Conservation (phyloP, 495 filamentous ascomycete genomes). For the Viridothelium virens region DNA sequence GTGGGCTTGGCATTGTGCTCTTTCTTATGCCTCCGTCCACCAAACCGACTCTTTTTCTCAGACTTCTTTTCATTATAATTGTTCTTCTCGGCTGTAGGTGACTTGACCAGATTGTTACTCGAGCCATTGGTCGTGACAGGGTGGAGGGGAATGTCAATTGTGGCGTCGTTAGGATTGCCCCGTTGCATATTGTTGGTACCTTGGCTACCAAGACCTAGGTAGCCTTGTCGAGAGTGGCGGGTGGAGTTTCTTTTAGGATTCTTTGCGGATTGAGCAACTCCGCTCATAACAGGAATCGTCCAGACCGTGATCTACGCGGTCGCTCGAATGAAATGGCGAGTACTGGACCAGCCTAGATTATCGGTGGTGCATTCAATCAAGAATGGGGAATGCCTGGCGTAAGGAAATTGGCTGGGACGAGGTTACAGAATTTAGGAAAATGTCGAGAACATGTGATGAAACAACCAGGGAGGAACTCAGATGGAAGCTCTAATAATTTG, state of each 20-base stretch:
- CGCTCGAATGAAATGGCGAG: not conserved
- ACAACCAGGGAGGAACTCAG: not conserved
- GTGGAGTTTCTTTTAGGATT: not conserved
- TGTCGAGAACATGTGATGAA: not conserved
- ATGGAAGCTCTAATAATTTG: not conserved
- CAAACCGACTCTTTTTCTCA: slow-evolving; percentile 50
- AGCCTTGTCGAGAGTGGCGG: slow-evolving; percentile 4
- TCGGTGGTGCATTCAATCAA: not conserved
- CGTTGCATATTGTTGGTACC: slow-evolving; percentile 9
- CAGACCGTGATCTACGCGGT: not conserved
- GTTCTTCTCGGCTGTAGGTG: slow-evolving; percentile 3
- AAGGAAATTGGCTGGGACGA: not conserved
- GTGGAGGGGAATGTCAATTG: slow-evolving; percentile 52
- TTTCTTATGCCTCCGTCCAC: slow-evolving; percentile 47
- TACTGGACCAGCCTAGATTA: not conserved
- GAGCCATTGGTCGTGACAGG: slow-evolving; percentile 36
- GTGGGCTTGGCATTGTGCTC: slow-evolving; percentile 43
- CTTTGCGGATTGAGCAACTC: not conserved
- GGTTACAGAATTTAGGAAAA: not conserved
- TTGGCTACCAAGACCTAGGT: slow-evolving; percentile 6
- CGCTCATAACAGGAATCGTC: not conserved
- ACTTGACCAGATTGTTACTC: slow-evolving; percentile 39
- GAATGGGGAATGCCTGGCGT: not conserved
- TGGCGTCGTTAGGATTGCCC: slow-evolving; percentile 44
- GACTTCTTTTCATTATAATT: slow-evolving; percentile 22